Evolutionary conservation across 2,329 filamentous ascomycete species (phyloP).

Genomic region (Stachybotrys chlorohalonatus): DNA sequence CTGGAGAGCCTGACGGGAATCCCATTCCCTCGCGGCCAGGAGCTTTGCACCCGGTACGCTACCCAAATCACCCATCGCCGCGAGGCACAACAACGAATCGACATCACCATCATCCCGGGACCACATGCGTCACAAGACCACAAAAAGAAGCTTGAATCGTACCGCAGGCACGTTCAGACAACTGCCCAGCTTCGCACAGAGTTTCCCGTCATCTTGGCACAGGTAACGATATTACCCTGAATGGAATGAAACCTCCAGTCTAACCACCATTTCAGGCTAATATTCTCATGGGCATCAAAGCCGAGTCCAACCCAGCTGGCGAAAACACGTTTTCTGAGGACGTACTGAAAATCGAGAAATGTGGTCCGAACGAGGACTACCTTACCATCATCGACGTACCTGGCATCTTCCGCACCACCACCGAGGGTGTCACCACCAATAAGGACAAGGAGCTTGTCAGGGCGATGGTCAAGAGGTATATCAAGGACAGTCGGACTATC

Average conservation of each 20-base stretch:
- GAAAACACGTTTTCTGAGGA: conserved; percentile 36
- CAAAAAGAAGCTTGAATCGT: neutral
- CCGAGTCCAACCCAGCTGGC: conserved; percentile 1
- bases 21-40: conserved; percentile 37
- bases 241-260: neutral
- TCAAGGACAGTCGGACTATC: conserved; percentile 36
- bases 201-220: conserved; percentile 2
- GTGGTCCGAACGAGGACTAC: conserved; percentile 33
- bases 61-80: conserved; percentile 42
- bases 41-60: conserved; percentile 45
- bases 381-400: conserved; percentile 47
- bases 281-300: conserved; percentile 32
- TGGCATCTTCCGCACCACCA: conserved; percentile 33
- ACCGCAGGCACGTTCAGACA: neutral
- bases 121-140: neutral
- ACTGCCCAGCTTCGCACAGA: neutral
- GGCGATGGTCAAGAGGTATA: conserved; percentile 37
- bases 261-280: conserved; percentile 23
- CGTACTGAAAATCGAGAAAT: conserved; percentile 28
- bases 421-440: conserved; percentile 30
- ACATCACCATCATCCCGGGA: conserved; percentile 10
- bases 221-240: conserved; percentile 1
- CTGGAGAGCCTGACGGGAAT: conserved; percentile 48
- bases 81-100: conserved; percentile 6
- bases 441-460: conserved; percentile 34